These are phyloP conservation scores for Fragaria ananassa DNA, from an alignment of 306 rosid genomes.

Conservation along the genomic window DNA sequence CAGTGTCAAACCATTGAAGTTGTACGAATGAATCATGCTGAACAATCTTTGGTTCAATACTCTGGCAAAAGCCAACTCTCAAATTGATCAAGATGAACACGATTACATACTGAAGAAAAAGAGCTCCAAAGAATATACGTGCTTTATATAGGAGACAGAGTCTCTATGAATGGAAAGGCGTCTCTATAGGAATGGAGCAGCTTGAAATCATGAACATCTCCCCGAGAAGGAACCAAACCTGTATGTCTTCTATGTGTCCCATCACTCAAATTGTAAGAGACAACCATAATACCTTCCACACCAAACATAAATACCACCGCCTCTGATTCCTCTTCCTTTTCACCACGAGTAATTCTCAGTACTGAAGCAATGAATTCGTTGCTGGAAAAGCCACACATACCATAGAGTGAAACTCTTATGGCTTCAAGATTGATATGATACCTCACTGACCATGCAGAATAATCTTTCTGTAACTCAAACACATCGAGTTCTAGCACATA, in stretches of 20 bases:
- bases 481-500: background rate
- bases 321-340: slow-evolving; percentile 1
- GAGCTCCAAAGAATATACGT: background rate
- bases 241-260: background rate
- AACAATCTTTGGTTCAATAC: background rate
- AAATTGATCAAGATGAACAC: background rate
- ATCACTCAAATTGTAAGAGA: background rate
- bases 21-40: background rate
- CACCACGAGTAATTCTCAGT: background rate
- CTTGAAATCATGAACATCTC: background rate
- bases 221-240: background rate
- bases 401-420: background rate
- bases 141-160: background rate
- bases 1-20: background rate
- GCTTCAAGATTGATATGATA: background rate
- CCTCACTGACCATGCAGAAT: slow-evolving; percentile 3
- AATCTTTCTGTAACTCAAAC: slow-evolving; percentile 1
- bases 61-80: background rate
- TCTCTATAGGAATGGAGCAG: background rate
- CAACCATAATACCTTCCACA: background rate
- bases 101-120: background rate
- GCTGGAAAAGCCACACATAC: background rate
- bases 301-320: background rate
- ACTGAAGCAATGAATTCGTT: background rate
- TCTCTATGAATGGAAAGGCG: slow-evolving; percentile 7